A percentile compares a stretch with the other conserved stretches of the same genome.
phyloP scores from a whole-genome alignment of 2,329 filamentous ascomycete genomes.

The Colletotrichum liaoningense region DNA sequence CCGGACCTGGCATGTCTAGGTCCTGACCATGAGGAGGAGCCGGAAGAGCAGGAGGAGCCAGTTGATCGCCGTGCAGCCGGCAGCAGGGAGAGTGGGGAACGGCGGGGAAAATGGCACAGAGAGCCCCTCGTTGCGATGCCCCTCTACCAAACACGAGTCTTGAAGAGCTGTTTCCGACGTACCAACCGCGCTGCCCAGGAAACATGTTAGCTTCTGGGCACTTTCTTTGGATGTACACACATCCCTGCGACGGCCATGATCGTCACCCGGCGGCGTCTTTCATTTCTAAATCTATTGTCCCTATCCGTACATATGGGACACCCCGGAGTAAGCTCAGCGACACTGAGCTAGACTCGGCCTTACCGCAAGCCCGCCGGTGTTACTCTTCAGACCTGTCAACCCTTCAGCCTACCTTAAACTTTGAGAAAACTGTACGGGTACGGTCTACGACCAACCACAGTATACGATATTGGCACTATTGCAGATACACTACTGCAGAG shows the following conservation, averaged over 20 bases:
- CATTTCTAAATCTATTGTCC: neutral
- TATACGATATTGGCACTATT: neutral
- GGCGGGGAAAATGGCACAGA: neutral
- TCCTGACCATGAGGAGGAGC: neutral
- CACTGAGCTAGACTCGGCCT: neutral
- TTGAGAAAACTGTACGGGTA: neutral
- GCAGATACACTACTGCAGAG: slow-evolving; percentile 7
- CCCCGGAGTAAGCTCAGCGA: neutral
- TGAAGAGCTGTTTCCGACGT: neutral
- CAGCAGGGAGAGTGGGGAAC: neutral
- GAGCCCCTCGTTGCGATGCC: neutral
- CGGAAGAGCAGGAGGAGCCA: neutral
- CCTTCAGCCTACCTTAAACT: no score
- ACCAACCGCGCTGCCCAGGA: slow-evolving; percentile 12
- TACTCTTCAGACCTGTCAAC: neutral
- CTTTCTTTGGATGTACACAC: slow-evolving; percentile 15
- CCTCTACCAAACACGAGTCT: slow-evolving; percentile 1
- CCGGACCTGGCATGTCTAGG: slow-evolving; percentile 2
- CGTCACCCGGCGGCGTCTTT: neutral
- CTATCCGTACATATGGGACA: slow-evolving; percentile 1
- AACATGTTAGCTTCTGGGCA: slow-evolving; percentile 12
- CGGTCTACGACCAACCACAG: neutral
- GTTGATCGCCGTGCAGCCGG: neutral
- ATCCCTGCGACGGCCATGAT: slow-evolving; percentile 9
- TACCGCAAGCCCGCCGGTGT: neutral